A percentile compares a stretch with the other conserved stretches of the same genome.
phyloP scores from a whole-genome alignment of 768 basidiomycete species.

The Tricholoma matsutake region DNA sequence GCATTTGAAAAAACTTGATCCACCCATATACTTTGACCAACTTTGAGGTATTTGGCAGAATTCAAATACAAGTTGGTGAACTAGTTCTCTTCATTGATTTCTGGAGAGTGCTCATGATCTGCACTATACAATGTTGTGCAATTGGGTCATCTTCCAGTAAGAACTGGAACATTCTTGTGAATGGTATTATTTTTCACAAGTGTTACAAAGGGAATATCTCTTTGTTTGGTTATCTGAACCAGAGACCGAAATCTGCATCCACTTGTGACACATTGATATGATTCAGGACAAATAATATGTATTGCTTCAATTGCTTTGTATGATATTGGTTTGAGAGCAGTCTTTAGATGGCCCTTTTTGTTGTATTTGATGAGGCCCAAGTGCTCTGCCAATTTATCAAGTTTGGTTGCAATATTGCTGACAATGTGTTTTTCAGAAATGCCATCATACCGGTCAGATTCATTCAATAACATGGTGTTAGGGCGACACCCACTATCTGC shows the following conservation, averaged over 20 bases:
- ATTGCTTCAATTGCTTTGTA: not conserved
- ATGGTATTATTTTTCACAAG: not conserved
- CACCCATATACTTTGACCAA: no score
- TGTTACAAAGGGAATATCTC: no score
- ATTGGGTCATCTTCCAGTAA: not conserved
- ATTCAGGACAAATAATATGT: not conserved
- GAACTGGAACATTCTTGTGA: not conserved
- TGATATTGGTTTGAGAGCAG: not conserved
- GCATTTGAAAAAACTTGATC: no score
- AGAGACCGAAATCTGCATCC: no score
- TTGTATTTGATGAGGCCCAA: conserved; percentile 8
- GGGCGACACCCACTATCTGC: no score
- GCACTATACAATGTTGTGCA: not conserved
- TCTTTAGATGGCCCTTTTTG: not conserved
- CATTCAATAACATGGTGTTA: not conserved
- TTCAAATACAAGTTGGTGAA: no score
- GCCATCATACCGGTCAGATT: not conserved
- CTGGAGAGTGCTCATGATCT: not conserved
- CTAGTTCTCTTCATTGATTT: no score
- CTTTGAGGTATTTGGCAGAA: no score
- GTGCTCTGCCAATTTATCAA: conserved; percentile 16
- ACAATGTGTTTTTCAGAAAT: not conserved
- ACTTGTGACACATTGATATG: not conserved
- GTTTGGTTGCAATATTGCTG: not conserved
- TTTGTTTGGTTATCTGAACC: no score